phyloP scores from a whole-genome alignment of 345 rosid genomes.

The Eucalyptus coolabah region DNA sequence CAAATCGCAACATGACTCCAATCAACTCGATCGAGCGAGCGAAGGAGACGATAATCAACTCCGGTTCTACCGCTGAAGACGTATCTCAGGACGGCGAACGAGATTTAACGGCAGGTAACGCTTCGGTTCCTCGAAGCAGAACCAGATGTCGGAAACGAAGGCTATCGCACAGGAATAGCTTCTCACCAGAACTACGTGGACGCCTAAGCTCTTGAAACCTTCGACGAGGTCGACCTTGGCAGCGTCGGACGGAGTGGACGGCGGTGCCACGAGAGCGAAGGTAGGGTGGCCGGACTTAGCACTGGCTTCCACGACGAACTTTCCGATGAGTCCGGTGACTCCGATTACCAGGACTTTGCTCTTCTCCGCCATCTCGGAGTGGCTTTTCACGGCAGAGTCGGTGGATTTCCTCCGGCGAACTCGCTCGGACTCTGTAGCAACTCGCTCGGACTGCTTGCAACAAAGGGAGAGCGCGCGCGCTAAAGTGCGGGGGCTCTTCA shows the following conservation, averaged over 20 bases:
- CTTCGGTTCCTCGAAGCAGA: background rate
- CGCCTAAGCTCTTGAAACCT: background rate
- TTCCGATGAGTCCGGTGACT: background rate
- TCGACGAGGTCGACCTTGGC: background rate
- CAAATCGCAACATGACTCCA: background rate
- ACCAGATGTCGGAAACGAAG: background rate
- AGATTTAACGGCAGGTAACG: background rate
- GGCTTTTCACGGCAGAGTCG: too few relatives aligned
- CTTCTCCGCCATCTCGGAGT: background rate
- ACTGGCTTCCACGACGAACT: constrained; percentile 2
- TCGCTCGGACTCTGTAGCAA: background rate
- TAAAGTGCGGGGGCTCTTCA: background rate
- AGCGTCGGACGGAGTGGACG: background rate
- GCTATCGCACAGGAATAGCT: background rate
- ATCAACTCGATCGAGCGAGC: background rate
- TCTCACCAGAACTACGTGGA: background rate
- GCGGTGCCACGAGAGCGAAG: background rate
- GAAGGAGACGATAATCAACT: background rate
- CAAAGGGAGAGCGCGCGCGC: background rate
- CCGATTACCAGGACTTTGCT: constrained; percentile 1
- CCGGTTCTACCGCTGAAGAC: background rate
- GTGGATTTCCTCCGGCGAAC: background rate
- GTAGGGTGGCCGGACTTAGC: constrained; percentile 1
- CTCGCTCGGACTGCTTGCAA: background rate
- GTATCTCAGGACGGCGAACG: background rate